Evolutionary conservation across 1,139 yeast genomes (phyloP), one percentile per base, ranked within the genome.

Genomic region (Spencermartinsiella ligniputridi): DNA sequence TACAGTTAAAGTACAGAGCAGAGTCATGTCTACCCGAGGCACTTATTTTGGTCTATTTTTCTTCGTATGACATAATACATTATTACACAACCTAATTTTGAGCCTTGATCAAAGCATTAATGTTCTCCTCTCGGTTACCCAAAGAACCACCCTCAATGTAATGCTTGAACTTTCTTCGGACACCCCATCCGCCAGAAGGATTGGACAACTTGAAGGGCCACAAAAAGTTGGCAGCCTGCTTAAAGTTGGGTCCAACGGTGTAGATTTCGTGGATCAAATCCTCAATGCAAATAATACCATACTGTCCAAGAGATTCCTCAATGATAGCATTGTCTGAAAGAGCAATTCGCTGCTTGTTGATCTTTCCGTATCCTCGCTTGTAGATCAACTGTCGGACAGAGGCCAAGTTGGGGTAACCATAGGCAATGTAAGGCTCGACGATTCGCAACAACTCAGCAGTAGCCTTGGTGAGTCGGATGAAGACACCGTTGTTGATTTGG

Each of bases 111-210:
- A 94, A 86, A 74, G 87, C 85, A 83, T 92, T 92, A 78, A 92
- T 92, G 88, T 80, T 84, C 70, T 90, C 87, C 79, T 92, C 98
- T 78, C 97, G 89, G 96, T 92, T 90, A 83, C 98, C 98, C 74
- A 90, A 81, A 78, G 96, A 86, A 82, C 98, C 98, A 80, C 98
- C 97, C 81, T 90, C 97, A 81, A 92, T 87, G 74, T 87, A 92
- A 80, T 92, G 98, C 81, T 83, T 84, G 96, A 92, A 92, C 83
- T 92, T 92, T 85, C 97, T 89, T 72, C 84, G 81, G 61, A 89
- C 87, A 78, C 97, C 95, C 97, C 96, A 92, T 75, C 98, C 98
- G 74, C 98, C 98, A 72, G 82, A 81, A 72, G 98, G 98, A 84
- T 88, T 89, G 67, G 97, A 89, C 71, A 92, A 85, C 83, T 90